These are phyloP conservation scores for Didymella keratinophila DNA, from an alignment of 2,329 filamentous ascomycete species.

Conservation along the genomic window DNA sequence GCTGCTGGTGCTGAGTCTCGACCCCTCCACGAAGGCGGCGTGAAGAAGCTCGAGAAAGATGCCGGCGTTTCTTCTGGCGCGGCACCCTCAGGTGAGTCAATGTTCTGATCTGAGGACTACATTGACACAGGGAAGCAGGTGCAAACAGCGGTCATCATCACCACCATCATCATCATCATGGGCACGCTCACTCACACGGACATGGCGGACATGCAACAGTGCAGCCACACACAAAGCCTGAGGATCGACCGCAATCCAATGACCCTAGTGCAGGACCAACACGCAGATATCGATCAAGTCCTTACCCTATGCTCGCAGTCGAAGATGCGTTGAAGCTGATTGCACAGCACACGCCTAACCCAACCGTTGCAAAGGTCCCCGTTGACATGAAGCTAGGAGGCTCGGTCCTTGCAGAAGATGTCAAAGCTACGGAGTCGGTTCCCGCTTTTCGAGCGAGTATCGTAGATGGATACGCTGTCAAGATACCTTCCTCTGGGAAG, in stretches of 20 bases:
- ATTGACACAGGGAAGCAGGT: conserved; percentile 18
- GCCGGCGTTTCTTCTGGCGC: conserved; percentile 62
- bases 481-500: conserved; percentile 51
- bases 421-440: conserved; percentile 80
- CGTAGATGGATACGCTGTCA: conserved; percentile 87
- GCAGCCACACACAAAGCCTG: conserved; percentile 75
- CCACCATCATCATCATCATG: conserved; percentile 58
- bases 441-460: conserved; percentile 96
- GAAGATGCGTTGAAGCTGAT: conserved; percentile 80
- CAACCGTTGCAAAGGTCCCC: conserved; percentile 63
- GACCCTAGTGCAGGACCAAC: conserved; percentile 67
- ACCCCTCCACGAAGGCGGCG: conserved; percentile 77
- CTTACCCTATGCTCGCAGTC: conserved; percentile 91
- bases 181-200: conserved; percentile 67
- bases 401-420: conserved; percentile 81
- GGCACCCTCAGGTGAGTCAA: conserved; percentile 26
- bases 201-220: conserved; percentile 59
- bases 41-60: conserved; percentile 83
- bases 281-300: conserved; percentile 80
- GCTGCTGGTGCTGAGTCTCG: conserved; percentile 84
- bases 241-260: conserved; percentile 65
- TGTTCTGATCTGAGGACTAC: too few species aligned
- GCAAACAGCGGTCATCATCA: conserved; percentile 45
- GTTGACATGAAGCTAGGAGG: conserved; percentile 75
- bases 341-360: conserved; percentile 72